Evolutionary conservation across 2,329 filamentous ascomycete species (phyloP).

Genomic region (Fusarium gaditjirri): DNA sequence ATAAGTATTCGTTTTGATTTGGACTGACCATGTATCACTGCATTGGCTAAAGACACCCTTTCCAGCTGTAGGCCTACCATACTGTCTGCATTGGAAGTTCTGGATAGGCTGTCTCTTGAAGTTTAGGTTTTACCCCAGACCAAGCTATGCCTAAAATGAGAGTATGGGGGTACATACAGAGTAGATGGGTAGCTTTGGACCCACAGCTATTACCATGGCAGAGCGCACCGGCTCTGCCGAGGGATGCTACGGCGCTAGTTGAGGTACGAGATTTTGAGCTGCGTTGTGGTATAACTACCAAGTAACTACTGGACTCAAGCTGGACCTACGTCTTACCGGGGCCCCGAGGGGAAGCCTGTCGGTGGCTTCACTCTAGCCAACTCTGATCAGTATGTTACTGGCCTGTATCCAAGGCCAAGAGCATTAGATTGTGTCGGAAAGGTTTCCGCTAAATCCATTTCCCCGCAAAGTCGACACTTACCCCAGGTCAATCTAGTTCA

Average conservation of each 20-base stretch:
- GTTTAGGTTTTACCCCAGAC: neutral
- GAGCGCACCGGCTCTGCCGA: neutral
- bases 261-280: neutral
- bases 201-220: neutral
- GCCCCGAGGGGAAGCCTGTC: neutral
- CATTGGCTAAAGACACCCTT: neutral
- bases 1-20: neutral
- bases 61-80: neutral
- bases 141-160: neutral
- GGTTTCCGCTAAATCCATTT: neutral
- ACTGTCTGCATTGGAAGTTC: neutral
- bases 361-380: neutral
- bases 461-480: neutral
- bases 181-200: neutral
- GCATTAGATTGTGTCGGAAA: neutral
- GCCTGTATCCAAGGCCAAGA: neutral
- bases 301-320: neutral
- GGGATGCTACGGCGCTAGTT: neutral
- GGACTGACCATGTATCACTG: neutral
- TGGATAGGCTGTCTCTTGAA: neutral
- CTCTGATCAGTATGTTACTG: neutral
- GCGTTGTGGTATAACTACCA: neutral
- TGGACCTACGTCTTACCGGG: neutral
- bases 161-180: too few relatives aligned
- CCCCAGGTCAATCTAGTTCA: neutral